phyloP scores from a whole-genome alignment of 148 eudicot genomes.

The Oxyria digyna region DNA sequence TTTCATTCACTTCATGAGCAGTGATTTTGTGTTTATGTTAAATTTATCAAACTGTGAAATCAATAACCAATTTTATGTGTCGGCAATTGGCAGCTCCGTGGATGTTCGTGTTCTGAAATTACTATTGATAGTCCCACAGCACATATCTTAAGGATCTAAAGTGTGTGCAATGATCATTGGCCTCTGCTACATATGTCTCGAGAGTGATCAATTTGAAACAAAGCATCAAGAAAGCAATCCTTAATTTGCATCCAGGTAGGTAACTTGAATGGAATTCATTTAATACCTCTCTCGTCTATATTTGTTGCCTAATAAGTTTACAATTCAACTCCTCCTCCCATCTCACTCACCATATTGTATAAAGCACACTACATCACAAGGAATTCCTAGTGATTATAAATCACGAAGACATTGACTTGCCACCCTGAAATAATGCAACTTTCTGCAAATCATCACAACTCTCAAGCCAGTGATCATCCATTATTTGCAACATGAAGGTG shows the following conservation, averaged over 20 bases:
- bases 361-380: background rate
- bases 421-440: background rate
- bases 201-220: background rate
- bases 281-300: background rate
- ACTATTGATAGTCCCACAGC: background rate
- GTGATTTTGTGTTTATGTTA: background rate
- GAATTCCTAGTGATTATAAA: background rate
- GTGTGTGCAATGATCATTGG: background rate
- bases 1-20: background rate
- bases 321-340: background rate
- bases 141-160: background rate
- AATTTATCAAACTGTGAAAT: background rate
- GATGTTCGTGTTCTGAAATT: background rate
- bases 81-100: background rate
- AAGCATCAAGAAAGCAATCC: background rate
- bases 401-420: background rate
- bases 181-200: background rate
- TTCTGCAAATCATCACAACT: background rate
- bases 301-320: background rate
- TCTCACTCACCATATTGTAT: background rate
- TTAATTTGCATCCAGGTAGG: background rate
- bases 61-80: background rate
- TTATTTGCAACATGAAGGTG: background rate
- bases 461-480: background rate
- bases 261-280: background rate